A percentile compares a stretch with the other conserved stretches of the same genome.
Conservation (phyloP, 1,284 basidiomycete species). For the Neonothopanus nambi region DNA sequence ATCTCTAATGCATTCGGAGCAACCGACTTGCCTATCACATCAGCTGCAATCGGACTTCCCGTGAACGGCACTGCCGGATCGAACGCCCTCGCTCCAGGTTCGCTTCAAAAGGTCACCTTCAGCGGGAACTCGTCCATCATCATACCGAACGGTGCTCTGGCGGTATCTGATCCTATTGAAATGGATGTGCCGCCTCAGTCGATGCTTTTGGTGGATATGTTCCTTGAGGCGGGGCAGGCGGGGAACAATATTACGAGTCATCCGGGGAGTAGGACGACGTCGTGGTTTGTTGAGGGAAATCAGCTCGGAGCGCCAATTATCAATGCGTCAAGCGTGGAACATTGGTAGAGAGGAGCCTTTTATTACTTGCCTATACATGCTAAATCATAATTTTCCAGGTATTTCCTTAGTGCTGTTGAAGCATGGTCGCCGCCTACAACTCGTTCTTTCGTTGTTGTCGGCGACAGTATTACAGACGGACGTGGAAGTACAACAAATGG, state of each 20-base stretch:
- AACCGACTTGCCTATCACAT: constrained; percentile 43
- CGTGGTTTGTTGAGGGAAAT: constrained; percentile 44
- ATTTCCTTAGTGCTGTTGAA: constrained; percentile 45
- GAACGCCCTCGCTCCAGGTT: constrained; percentile 33
- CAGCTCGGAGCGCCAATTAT: constrained; percentile 34
- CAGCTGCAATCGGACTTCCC: constrained; percentile 43
- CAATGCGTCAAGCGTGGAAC: constrained; percentile 34
- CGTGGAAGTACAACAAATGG: constrained; percentile 37
- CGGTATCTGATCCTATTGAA: constrained; percentile 45
- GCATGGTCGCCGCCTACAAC: constrained; percentile 33
- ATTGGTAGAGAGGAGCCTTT: constrained; percentile 33
- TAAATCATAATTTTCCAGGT: constrained; percentile 26
- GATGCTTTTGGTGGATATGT: constrained; percentile 42
- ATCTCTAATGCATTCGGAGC: constrained; percentile 50
- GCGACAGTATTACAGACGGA: constrained; percentile 53
- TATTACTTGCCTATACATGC: neutral
- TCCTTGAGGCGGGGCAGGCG: constrained; percentile 40
- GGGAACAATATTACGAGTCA: constrained; percentile 44
- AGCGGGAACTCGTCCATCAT: constrained; percentile 39
- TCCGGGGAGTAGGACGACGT: constrained; percentile 49
- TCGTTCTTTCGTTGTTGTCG: constrained; percentile 43
- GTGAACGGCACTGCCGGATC: constrained; percentile 36
- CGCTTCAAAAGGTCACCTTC: constrained; percentile 42
- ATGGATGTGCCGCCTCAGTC: constrained; percentile 37
- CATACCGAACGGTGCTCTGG: constrained; percentile 46